Evolutionary conservation across 768 basidiomycete genomes (phyloP), one percentile per base, ranked within the genome.

Genomic region (Kwoniella heveanensis): DNA sequence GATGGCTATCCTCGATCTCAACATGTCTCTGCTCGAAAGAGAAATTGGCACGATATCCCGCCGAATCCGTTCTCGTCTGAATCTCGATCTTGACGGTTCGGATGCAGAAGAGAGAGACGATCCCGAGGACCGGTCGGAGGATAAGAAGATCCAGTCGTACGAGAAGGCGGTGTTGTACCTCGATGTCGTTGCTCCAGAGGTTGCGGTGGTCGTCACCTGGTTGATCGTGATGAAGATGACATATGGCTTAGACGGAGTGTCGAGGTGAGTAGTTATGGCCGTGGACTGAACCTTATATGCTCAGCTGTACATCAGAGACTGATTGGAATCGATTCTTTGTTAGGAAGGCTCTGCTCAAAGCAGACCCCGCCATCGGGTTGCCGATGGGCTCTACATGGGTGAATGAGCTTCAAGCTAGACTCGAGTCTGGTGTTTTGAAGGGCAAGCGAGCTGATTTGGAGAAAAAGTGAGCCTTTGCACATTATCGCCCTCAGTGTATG

Each of bases 161-260:
- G 32, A 82, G 84, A 21, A 81, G 88, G 62, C 85, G 85, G 52
- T 77, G 88, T 60, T 85, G 87, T 26, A 82, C 90, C 52, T 85
- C 83, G 26, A 81, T 90, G 39, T 87, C 88, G 72, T 81, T 83
- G 52, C 82, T 81, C 26, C 82, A 88, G 32, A 84, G 84, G 5
- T 84, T 84, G 22, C 81, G 70, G 79, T 92, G 24, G 74, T 85
- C 37, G 86, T 85, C 2, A 81, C 82, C 13, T 84, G 85, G 44
- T 82, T 92, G 17, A 83, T 92, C 7, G 87, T 87, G 36, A 81
- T 92, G 67, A 94, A 93, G 81, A 83, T 95, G 83, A 85, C 88
- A 25, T 93, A 93, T 71, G 93, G 92, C 0, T 74, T 93, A 27
- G 91, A 93, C 75, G 90, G 87, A 27, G 82, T 81, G 66, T 60